Percentiles rank a stretch among this genome's conserved stretches.
Conservation (phyloP, 129 eudicot species). For the Centaurea solstitialis region DNA sequence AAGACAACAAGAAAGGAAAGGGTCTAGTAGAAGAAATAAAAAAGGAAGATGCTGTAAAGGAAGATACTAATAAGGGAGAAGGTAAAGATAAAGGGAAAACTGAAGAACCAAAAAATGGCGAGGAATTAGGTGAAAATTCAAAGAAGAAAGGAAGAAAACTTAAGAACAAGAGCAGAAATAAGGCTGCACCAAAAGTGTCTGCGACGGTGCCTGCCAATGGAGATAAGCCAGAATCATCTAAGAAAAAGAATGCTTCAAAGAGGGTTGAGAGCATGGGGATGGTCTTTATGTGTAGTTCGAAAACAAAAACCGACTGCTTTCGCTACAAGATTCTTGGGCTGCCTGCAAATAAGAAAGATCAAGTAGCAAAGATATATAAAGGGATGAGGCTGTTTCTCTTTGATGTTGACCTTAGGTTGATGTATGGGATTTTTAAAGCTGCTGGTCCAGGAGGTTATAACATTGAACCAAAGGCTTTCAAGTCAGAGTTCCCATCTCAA, state of each 20-base stretch:
- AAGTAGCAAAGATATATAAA: constrained; percentile 72
- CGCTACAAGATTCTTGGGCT: constrained; percentile 81
- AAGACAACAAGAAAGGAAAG: constrained; percentile 17
- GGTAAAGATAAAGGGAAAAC: constrained; percentile 26
- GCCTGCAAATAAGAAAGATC: constrained; percentile 78
- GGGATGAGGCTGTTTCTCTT: constrained; percentile 95
- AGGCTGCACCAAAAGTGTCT: constrained; percentile 16
- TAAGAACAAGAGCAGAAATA: constrained; percentile 35
- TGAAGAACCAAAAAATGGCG: constrained; percentile 11
- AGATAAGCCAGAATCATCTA: constrained; percentile 43
- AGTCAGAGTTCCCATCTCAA: constrained; percentile 90
- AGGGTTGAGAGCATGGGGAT: constrained; percentile 83
- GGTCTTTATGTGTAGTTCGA: constrained; percentile 96
- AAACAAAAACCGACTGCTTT: constrained; percentile 87
- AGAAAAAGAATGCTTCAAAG: constrained; percentile 41
- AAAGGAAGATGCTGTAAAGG: constrained; percentile 3
- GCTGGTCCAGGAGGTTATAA: constrained; percentile 88
- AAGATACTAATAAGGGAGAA: neutral
- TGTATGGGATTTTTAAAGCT: constrained; percentile 98
- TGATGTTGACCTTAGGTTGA: constrained; percentile 70
- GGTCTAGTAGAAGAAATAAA: constrained; percentile 10
- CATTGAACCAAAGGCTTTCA: constrained; percentile 90
- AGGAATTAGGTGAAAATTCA: constrained; percentile 36
- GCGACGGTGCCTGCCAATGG: constrained; percentile 17
- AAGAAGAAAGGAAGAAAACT: constrained; percentile 26